Evolutionary conservation across 164 flowering plant species (phyloP).

Genomic region (Magnolia changhungtana): DNA sequence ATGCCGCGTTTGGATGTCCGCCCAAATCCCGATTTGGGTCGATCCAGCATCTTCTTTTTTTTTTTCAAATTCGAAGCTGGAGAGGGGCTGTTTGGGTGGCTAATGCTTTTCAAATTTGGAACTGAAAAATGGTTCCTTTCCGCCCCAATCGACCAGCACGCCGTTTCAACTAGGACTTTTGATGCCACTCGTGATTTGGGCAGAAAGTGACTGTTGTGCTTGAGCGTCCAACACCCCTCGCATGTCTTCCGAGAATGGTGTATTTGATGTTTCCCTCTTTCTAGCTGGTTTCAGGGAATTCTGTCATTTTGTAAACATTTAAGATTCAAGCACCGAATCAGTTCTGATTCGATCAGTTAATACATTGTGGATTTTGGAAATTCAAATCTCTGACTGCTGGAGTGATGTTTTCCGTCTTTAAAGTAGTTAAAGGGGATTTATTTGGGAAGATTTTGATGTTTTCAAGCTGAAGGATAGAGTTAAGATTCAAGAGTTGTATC

Average conservation of each 20-base stretch:
- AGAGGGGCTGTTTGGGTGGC: neutral
- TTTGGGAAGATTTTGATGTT: too few species aligned
- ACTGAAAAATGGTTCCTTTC: neutral
- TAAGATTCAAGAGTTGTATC: too few species aligned
- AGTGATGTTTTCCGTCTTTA: too few species aligned
- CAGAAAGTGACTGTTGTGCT: neutral
- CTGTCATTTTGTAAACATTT: neutral
- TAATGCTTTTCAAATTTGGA: too few species aligned
- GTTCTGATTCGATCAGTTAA: neutral
- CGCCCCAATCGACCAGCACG: neutral
- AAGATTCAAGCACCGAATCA: neutral
- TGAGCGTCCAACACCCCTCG: neutral
- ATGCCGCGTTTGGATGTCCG: neutral
- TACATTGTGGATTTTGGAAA: neutral
- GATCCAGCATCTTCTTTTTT: neutral
- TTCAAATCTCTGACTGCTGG: neutral
- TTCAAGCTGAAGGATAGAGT: too few species aligned
- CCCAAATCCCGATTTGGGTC: neutral
- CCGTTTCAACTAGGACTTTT: neutral
- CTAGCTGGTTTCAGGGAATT: neutral
- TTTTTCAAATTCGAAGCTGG: too few species aligned
- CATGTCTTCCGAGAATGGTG: neutral
- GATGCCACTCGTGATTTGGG: neutral
- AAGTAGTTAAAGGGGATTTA: too few species aligned
- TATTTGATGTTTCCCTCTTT: neutral